phyloP scores from a whole-genome alignment of 257 asterid genomes.

The Solanum commersonii region DNA sequence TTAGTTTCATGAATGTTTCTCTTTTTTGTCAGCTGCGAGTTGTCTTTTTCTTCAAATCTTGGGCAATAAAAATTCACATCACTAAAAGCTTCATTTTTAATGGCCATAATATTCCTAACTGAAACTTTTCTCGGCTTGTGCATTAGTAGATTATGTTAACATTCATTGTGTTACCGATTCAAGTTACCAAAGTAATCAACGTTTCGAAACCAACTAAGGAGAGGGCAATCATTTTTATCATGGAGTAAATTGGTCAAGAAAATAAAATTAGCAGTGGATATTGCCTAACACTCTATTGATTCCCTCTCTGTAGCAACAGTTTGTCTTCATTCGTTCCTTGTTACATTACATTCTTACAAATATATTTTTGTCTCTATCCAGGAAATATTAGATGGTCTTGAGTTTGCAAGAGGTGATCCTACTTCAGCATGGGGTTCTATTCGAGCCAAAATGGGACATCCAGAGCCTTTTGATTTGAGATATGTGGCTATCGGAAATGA shows the following conservation, averaged over 20 bases:
- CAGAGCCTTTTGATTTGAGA: conserved; percentile 78
- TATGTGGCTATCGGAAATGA: conserved; percentile 95
- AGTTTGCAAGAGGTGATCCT: conserved; percentile 80
- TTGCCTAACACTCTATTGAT: neutral
- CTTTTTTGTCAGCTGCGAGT: neutral
- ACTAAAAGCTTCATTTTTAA: neutral
- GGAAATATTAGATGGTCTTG: conserved; percentile 88
- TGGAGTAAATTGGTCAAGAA: neutral
- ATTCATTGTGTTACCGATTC: neutral
- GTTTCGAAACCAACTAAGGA: neutral
- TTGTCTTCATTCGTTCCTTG: neutral
- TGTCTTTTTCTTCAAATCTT: neutral
- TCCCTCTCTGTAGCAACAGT: neutral
- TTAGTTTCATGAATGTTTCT: neutral
- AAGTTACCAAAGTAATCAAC: neutral
- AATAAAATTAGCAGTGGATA: neutral
- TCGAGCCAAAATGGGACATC: conserved; percentile 88
- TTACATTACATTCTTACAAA: neutral
- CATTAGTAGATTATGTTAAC: neutral
- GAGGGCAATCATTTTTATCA: neutral
- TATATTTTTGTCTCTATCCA: conserved; percentile 15
- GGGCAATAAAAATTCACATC: neutral
- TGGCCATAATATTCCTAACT: neutral
- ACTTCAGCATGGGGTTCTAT: conserved; percentile 84
- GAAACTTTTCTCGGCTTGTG: neutral